These are phyloP conservation scores for Fraxinus sp. DNA, from an alignment of 305 asterid species.

Conservation along the genomic window DNA sequence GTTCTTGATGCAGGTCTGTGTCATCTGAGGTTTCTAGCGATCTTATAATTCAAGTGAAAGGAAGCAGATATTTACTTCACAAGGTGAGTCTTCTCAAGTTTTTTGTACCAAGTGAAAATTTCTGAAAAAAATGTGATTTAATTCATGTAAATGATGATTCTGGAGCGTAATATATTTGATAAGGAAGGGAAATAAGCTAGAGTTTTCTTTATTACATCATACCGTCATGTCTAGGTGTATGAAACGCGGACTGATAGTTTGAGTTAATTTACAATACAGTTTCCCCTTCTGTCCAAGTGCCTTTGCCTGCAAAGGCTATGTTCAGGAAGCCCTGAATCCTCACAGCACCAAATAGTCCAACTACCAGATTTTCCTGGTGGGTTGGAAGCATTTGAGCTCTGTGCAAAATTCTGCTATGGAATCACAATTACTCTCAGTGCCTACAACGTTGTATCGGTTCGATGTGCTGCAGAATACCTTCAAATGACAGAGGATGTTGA, in stretches of 20 bases:
- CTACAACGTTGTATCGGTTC: slow-evolving; percentile 60
- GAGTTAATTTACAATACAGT: slow-evolving; percentile 41
- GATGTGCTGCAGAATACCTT: slow-evolving; percentile 78
- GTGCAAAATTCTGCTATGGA: slow-evolving; percentile 92
- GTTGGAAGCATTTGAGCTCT: slow-evolving; percentile 66
- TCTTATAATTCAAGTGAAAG: slow-evolving; percentile 65
- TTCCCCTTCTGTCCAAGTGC: slow-evolving; percentile 84
- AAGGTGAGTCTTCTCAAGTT: slow-evolving; percentile 39
- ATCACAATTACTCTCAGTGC: slow-evolving; percentile 79
- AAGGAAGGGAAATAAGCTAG: background rate
- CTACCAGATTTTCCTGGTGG: slow-evolving; percentile 87
- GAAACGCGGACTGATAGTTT: background rate
- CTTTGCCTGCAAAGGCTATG: slow-evolving; percentile 56
- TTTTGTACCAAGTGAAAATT: background rate
- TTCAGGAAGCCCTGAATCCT: slow-evolving; percentile 50
- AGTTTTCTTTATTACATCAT: background rate
- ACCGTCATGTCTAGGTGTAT: background rate
- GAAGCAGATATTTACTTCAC: slow-evolving; percentile 61
- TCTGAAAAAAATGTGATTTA: background rate
- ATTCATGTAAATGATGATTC: background rate
- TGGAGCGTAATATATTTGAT: background rate
- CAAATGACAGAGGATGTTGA: slow-evolving; percentile 89
- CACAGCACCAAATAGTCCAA: slow-evolving; percentile 50
- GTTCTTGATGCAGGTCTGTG: slow-evolving; percentile 48
- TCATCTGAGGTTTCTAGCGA: slow-evolving; percentile 72